A percentile compares a stretch with the other conserved stretches of the same genome.
phyloP scores from a whole-genome alignment of 192 early-diverging fungal genomes.

The Backusella parvicylindrica region DNA sequence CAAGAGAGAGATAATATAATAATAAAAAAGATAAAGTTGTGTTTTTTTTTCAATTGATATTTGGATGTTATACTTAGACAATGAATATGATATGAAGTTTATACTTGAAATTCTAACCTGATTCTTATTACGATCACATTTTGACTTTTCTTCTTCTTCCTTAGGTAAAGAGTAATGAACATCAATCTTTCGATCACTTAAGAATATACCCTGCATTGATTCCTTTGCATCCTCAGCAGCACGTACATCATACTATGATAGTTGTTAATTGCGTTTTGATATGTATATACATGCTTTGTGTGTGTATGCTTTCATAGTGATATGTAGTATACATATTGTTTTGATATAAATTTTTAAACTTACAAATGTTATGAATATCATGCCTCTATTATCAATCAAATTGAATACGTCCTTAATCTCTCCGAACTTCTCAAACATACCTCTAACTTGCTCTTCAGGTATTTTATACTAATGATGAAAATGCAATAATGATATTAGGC shows the following conservation, averaged over 20 bases:
- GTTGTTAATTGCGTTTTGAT: background rate
- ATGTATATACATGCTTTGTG: background rate
- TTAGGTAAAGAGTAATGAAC: slow-evolving; percentile 52
- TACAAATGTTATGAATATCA: slow-evolving; percentile 62
- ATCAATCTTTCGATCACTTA: slow-evolving; percentile 45
- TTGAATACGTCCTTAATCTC: slow-evolving; percentile 56
- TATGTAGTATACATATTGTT: background rate
- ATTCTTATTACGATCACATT: slow-evolving; percentile 42
- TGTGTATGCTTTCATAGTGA: background rate
- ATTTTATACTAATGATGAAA: slow-evolving; percentile 33
- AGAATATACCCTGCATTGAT: slow-evolving; percentile 29
- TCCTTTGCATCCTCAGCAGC: slow-evolving; percentile 47
- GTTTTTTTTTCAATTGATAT: too few species aligned
- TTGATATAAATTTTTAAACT: slow-evolving; percentile 15
- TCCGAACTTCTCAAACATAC: slow-evolving; percentile 47
- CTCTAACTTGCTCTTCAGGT: slow-evolving; percentile 32
- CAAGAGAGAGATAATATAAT: background rate
- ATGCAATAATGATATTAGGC: too few species aligned
- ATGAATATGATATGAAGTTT: background rate
- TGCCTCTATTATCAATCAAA: slow-evolving; percentile 51
- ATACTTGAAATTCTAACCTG: slow-evolving; percentile 28
- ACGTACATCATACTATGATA: slow-evolving; percentile 46
- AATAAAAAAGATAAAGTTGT: background rate
- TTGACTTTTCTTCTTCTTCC: slow-evolving; percentile 32
- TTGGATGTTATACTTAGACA: background rate